Evolutionary conservation across 345 rosid species (phyloP).

Genomic region (Arabidopsis suecica): DNA sequence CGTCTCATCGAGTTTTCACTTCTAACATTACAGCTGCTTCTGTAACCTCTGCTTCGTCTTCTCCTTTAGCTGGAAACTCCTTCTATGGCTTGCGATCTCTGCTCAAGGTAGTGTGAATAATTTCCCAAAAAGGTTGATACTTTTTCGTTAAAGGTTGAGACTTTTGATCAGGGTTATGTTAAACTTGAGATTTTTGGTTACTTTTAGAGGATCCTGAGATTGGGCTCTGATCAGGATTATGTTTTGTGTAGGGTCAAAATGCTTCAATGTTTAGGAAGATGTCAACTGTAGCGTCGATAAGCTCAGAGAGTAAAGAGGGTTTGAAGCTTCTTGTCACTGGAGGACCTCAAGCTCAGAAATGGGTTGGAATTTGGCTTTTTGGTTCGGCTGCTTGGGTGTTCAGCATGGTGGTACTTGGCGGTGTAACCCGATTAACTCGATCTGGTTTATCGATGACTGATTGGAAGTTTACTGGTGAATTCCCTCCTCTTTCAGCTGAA

Average conservation of each 20-base stretch:
- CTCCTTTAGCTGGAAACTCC: conserved; percentile 49
- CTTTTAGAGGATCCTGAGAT: background rate
- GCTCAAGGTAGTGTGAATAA: conserved; percentile 43
- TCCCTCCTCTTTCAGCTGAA: conserved; percentile 83
- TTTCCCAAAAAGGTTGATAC: background rate
- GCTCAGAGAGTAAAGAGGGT: conserved; percentile 64
- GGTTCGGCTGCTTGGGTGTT: conserved; percentile 96
- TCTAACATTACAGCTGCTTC: conserved; percentile 40
- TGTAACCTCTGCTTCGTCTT: conserved; percentile 42
- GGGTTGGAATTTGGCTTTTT: conserved; percentile 93
- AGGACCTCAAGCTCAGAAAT: conserved; percentile 83
- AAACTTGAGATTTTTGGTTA: background rate
- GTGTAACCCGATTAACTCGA: conserved; percentile 80
- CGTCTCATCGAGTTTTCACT: conserved; percentile 42
- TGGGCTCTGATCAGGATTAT: conserved; percentile 15
- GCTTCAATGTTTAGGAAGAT: conserved; percentile 53
- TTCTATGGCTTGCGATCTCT: conserved; percentile 54
- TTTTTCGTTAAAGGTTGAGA: too few species aligned
- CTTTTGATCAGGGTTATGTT: conserved; percentile 10
- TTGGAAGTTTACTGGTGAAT: conserved; percentile 86
- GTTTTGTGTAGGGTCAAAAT: conserved; percentile 56
- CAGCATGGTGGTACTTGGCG: conserved; percentile 92
- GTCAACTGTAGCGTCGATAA: conserved; percentile 58
- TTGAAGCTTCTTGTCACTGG: conserved; percentile 73
- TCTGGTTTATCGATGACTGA: conserved; percentile 98